Evolutionary conservation across 257 asterid species (phyloP), one percentile per base, ranked within the genome.

Genomic region (Petunia axillaris): DNA sequence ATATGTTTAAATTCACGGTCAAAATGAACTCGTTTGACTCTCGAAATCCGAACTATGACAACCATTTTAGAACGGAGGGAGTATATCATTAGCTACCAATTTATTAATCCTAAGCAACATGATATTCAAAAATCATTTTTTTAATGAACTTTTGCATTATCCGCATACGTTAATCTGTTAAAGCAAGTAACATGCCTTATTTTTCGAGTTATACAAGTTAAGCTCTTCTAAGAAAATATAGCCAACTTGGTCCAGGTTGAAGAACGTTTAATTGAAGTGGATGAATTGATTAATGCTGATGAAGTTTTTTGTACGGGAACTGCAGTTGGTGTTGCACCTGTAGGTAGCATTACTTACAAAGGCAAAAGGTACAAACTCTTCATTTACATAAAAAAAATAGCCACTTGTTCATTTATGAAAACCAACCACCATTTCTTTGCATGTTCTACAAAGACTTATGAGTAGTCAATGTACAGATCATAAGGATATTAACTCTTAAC

Each of bases 271-370:
- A 83, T 94, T 78, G 84, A 93, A 8, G 88, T 91, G 2, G 94
- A 94, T 7, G 97, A 94, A 82, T 59, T 93, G 57, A 70, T 79
- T 2, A 84, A 74, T 8, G 95, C 94, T 2, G 97, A 94, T 11
- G 97, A 94, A 88, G 94, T 93, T 35, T 94, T 94, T 86, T 93
- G 97, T 89, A 93, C 98, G 1, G 98, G 98, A 78, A 94, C 98
- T 25, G 98, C 98, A 9, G 98, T 91, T 41, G 93, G 90, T 39
- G 89, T 94, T 87, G 93, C 92, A 36, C 83, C 91, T 0, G 98
- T 93, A 15, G 98, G 97, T 59, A 93, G 93, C 40, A 79, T 93
- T 35, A 86, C 97, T 1, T 88, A 91, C 87, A 71, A 84, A 84
- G 92, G 87, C 64, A 84, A 86, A 75, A 91, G 91, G 98, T 93